phyloP scores from a whole-genome alignment of 768 basidiomycete species.

The Boletus subcaerulescens region DNA sequence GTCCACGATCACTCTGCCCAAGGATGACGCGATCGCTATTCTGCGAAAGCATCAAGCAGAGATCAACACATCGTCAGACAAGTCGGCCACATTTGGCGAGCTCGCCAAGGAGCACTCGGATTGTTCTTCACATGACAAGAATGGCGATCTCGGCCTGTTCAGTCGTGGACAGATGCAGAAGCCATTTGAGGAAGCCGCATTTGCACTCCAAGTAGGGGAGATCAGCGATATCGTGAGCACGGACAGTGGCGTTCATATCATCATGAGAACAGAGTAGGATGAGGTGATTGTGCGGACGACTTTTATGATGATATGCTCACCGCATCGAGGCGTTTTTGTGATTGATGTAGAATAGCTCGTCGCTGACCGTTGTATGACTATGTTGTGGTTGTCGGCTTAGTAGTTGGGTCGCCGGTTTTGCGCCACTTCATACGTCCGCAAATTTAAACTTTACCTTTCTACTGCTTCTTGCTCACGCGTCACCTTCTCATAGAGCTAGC shows the following conservation, averaged over 20 bases:
- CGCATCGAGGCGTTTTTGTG: no score
- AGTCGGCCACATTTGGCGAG: constrained; percentile 63
- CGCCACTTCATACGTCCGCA: no score
- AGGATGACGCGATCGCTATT: constrained; percentile 86
- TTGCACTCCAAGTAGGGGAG: constrained; percentile 63
- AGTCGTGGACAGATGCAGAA: constrained; percentile 91
- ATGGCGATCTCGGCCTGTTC: constrained; percentile 90
- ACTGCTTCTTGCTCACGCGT: no score
- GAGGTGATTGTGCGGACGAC: constrained; percentile 22
- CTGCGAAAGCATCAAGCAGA: constrained; percentile 60
- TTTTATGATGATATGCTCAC: not conserved
- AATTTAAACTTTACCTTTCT: no score
- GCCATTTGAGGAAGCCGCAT: constrained; percentile 91
- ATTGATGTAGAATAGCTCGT: not conserved
- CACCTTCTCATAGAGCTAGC: not conserved
- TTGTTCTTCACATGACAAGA: constrained; percentile 79
- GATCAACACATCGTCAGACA: constrained; percentile 46
- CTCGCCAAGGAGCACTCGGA: constrained; percentile 81
- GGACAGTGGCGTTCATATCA: constrained; percentile 93
- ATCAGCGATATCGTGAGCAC: constrained; percentile 83
- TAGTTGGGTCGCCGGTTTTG: not conserved
- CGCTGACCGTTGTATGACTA: not conserved
- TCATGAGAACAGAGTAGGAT: constrained; percentile 75
- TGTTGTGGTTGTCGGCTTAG: not conserved
- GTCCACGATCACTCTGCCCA: constrained; percentile 76